Conservation (phyloP, 306 rosid species). For the Glycine tomentella region DNA sequence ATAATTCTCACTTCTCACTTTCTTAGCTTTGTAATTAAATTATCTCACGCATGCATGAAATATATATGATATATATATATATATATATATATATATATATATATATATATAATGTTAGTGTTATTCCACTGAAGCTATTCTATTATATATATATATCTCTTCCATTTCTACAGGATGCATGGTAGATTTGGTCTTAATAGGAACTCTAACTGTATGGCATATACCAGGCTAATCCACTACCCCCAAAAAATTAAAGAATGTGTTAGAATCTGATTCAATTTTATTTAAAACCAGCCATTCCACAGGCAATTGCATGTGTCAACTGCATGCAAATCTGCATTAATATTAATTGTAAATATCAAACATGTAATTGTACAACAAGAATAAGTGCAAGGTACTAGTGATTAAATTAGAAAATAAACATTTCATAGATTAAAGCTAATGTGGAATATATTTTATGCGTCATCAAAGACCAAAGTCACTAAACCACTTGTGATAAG, state of each 20-base stretch:
- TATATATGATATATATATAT: background rate
- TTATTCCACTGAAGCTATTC: no score
- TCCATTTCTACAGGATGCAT: background rate
- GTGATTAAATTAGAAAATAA: constrained; percentile 42
- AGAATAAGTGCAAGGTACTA: constrained; percentile 4
- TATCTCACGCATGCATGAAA: background rate
- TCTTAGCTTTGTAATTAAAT: background rate
- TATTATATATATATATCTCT: background rate
- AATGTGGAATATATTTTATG: constrained; percentile 48
- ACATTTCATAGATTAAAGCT: constrained; percentile 50
- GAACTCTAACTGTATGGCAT: constrained; percentile 53
- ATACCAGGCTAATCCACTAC: constrained; percentile 46
- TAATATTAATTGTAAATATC: constrained; percentile 44
- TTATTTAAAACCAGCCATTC: constrained; percentile 40
- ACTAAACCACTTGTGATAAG: constrained; percentile 40
- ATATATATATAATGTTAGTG: no score
- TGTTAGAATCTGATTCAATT: constrained; percentile 47
- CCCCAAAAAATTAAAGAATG: constrained; percentile 25
- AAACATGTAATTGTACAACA: constrained; percentile 40
- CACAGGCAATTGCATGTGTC: constrained; percentile 50
- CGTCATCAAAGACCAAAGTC: constrained; percentile 33
- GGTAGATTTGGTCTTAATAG: constrained; percentile 39
- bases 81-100: background rate
- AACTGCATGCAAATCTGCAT: constrained; percentile 43
- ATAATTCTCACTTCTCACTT: background rate